phyloP scores from a whole-genome alignment of 306 rosid species.

The Pterocarpus macrocarpus region DNA sequence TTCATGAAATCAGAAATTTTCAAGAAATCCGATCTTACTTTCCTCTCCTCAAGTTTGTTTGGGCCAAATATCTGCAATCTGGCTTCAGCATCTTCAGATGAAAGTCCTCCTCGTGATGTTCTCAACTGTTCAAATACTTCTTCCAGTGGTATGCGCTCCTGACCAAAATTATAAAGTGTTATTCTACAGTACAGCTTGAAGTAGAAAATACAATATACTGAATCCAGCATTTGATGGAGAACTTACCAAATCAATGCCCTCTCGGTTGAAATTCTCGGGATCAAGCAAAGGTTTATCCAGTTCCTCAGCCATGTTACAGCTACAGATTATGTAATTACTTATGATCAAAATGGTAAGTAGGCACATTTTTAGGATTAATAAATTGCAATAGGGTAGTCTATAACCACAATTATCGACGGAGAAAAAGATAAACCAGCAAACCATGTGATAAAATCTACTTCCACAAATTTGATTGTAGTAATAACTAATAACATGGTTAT shows the following conservation, averaged over 20 bases:
- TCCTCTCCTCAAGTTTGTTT: slow-evolving; percentile 83
- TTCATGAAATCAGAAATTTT: neutral
- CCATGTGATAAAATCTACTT: neutral
- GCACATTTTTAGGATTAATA: neutral
- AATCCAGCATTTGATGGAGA: slow-evolving; percentile 3
- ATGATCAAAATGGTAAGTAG: neutral
- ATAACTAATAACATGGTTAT: neutral
- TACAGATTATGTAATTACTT: slow-evolving; percentile 35
- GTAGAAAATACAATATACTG: slow-evolving; percentile 30
- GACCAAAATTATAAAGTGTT: slow-evolving; percentile 28
- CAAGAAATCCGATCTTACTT: slow-evolving; percentile 53
- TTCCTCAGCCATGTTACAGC: slow-evolving; percentile 72
- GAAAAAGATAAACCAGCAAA: neutral
- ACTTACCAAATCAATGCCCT: slow-evolving; percentile 82
- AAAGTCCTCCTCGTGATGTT: slow-evolving; percentile 76
- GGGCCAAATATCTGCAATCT: slow-evolving; percentile 75
- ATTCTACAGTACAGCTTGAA: slow-evolving; percentile 42
- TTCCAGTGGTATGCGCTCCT: slow-evolving; percentile 82
- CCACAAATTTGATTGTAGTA: neutral
- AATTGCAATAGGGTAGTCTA: neutral
- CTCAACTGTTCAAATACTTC: slow-evolving; percentile 80
- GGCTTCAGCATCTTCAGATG: slow-evolving; percentile 81
- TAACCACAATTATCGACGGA: neutral
- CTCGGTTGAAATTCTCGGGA: slow-evolving; percentile 79
- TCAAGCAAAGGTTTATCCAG: slow-evolving; percentile 77